Base-by-base conservation (phyloP, 805 yeast species). In the Candida khao-thaluensis region DNA sequence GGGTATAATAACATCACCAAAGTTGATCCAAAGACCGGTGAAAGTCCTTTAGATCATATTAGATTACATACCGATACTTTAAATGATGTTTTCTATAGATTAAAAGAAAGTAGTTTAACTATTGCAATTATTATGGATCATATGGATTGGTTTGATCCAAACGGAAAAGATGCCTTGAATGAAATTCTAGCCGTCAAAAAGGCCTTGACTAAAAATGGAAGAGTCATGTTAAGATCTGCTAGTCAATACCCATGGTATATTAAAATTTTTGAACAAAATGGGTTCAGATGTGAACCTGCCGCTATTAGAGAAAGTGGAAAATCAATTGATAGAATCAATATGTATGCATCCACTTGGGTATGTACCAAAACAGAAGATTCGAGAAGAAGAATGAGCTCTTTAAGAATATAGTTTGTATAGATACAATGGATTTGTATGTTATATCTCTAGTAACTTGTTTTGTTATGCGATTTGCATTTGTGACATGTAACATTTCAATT, bases 321-420 rank as follows among this genome's bases (percentile, higher is more conserved):
- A 39, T 69, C 84, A 42, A 85, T 85, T 57, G 95, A 85, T 58
- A 72, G 95, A 48, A 83, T 80, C 47, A 85, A 86, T 61, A 85
- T 85, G 95, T 85, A 85, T 57, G 93, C 95, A 3, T 82, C 91
- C 2, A 85, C 95, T 2, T 85, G 95, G 95, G 77, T 86, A 14
- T 82, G 90, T 58, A 79, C 82, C 20, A 84, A 84, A 56, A 17
- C 38, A 9, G 45, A 30, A 14, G 37, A 30, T 24, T 22, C 33
- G 2, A 33, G 37, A 36, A 40, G 51, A 43, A 31, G 51, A 44
- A 74, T 76, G 71, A 76, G 81, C 57, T 62, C 69, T 35, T 65
- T 76, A 45, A 53, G 55, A 24, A 60, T 65, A 29, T 65, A 52
- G 37, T 18, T 25, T 11, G 29, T 23, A 15, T 11, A 15, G 17